Evolutionary conservation across 2,329 filamentous ascomycete species (phyloP).

Genomic region (Phialophora expanda): DNA sequence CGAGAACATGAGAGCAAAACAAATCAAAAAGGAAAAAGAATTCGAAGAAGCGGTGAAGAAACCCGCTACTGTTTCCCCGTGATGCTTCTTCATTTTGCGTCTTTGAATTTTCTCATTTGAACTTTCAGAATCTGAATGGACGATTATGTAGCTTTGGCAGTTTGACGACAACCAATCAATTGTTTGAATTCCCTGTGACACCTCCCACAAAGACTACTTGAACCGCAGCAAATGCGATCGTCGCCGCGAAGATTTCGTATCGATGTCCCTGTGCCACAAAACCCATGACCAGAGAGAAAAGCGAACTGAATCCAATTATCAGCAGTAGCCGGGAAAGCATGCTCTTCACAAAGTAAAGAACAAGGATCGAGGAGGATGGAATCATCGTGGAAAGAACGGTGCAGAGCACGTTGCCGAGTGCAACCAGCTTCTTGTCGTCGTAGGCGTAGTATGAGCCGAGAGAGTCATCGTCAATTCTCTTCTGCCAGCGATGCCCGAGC

Average conservation of each 20-base stretch:
- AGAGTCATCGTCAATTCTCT: conserved; percentile 1
- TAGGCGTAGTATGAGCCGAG: conserved; percentile 13
- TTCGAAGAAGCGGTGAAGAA: conserved; percentile 4
- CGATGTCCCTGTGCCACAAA: conserved; percentile 14
- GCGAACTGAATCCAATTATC: conserved; percentile 14
- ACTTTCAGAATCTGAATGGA: background rate
- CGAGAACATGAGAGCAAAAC: background rate
- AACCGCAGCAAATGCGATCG: conserved; percentile 14
- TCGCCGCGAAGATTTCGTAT: conserved; percentile 21
- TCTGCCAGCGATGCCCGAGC: conserved; percentile 20
- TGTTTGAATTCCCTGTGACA: conserved; percentile 3
- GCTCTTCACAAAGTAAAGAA: conserved; percentile 18
- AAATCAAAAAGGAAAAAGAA: background rate
- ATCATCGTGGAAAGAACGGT: conserved; percentile 18
- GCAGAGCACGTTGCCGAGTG: conserved; percentile 15
- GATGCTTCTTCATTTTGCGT: background rate
- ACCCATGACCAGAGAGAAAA: conserved; percentile 20
- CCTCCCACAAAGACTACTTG: conserved; percentile 17
- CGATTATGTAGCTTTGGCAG: background rate
- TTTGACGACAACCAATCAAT: background rate
- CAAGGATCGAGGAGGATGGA: conserved; percentile 17
- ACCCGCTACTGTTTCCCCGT: background rate
- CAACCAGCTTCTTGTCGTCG: conserved; percentile 10
- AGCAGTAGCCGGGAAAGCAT: conserved; percentile 17
- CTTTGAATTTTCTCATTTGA: background rate